Evolutionary conservation across 257 asterid species (phyloP).

Genomic region (Eustoma russellianum): DNA sequence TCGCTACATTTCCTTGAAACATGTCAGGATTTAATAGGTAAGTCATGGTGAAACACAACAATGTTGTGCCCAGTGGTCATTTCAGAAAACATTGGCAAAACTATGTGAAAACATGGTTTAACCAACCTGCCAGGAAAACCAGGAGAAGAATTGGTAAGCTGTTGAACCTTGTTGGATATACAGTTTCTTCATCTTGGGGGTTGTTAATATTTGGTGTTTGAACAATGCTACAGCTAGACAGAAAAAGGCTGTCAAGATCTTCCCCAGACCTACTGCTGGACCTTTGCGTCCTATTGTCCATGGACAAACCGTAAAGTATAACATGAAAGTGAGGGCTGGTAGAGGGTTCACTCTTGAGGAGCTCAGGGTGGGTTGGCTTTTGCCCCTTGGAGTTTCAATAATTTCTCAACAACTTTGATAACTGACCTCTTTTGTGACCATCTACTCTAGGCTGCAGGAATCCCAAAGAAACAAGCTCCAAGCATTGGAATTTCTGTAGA

Average conservation of each 20-base stretch:
- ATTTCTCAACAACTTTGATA: too few species aligned
- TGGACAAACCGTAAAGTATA: conserved; percentile 27
- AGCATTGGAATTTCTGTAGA: conserved; percentile 73
- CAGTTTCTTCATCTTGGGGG: background rate
- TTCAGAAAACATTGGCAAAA: conserved; percentile 32
- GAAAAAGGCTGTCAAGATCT: conserved; percentile 23
- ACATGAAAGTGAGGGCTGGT: conserved; percentile 31
- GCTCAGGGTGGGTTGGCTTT: conserved; percentile 11
- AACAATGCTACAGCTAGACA: conserved; percentile 16
- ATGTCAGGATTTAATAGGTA: conserved; percentile 5
- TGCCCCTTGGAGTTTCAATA: too few species aligned
- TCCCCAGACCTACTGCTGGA: conserved; percentile 29
- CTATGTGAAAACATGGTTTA: conserved; percentile 26
- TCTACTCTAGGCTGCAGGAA: conserved; percentile 54
- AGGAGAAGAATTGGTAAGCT: conserved; percentile 23
- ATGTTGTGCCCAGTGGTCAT: conserved; percentile 25
- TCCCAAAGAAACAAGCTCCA: conserved; percentile 64
- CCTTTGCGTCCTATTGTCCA: conserved; percentile 29
- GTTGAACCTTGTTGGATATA: too few species aligned
- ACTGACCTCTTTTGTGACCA: background rate
- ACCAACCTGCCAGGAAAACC: conserved; percentile 27
- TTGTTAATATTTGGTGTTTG: background rate
- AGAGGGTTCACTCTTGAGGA: conserved; percentile 27
- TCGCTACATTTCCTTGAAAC: too few species aligned
- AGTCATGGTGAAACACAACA: conserved; percentile 30